phyloP scores from a whole-genome alignment of 2,329 filamentous ascomycete species.

The Cytospora leucostoma region DNA sequence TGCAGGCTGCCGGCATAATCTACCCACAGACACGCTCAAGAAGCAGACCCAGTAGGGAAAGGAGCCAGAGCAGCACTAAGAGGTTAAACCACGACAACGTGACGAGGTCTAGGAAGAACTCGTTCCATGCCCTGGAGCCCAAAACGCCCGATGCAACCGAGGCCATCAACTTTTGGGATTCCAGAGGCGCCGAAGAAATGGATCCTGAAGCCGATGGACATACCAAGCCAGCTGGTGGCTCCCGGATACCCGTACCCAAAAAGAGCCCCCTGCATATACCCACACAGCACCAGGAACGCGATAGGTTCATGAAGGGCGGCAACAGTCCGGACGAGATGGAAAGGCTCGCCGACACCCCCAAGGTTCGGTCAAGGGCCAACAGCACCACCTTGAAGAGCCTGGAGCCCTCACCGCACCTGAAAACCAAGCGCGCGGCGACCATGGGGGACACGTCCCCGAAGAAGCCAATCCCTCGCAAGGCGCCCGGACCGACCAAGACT shows the following conservation, averaged over 20 bases:
- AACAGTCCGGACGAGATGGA: slow-evolving; percentile 56
- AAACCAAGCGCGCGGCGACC: slow-evolving; percentile 44
- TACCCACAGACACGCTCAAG: slow-evolving; percentile 56
- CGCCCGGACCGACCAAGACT: slow-evolving; percentile 46
- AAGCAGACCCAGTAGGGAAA: slow-evolving; percentile 50
- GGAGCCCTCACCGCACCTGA: slow-evolving; percentile 46
- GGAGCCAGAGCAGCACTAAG: slow-evolving; percentile 40
- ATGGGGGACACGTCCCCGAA: slow-evolving; percentile 53
- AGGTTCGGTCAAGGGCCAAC: slow-evolving; percentile 59
- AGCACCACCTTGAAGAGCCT: slow-evolving; percentile 67
- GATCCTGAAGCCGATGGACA: slow-evolving; percentile 58
- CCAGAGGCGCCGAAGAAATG: slow-evolving; percentile 77
- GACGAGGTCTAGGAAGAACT: slow-evolving; percentile 50
- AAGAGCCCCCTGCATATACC: slow-evolving; percentile 76
- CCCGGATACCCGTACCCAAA: slow-evolving; percentile 85
- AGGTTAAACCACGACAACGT: slow-evolving; percentile 36
- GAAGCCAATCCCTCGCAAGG: slow-evolving; percentile 51
- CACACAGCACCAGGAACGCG: slow-evolving; percentile 70
- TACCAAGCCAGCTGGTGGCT: slow-evolving; percentile 62
- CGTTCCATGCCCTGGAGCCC: slow-evolving; percentile 40
- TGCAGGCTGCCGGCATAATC: slow-evolving; percentile 75
- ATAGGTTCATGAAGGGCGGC: slow-evolving; percentile 64
- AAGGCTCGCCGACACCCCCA: slow-evolving; percentile 59
- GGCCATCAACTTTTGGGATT: slow-evolving; percentile 61
- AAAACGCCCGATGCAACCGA: slow-evolving; percentile 44